These are phyloP conservation scores for Trametes meyenii DNA, from an alignment of 768 basidiomycete genomes.

Conservation along the genomic window DNA sequence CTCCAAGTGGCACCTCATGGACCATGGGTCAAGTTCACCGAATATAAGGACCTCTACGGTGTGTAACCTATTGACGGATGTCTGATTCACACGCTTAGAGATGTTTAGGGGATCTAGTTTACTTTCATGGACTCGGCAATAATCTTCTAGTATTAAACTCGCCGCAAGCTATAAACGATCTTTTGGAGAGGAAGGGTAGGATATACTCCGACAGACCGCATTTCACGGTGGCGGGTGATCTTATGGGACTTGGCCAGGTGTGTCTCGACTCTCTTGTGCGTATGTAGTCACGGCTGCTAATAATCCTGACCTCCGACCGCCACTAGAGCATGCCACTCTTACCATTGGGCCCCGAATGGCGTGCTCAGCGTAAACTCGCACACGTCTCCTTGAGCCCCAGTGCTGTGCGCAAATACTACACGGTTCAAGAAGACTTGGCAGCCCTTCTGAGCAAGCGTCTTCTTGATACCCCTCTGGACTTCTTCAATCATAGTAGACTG, in stretches of 20 bases:
- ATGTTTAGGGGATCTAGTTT: conserved; percentile 34
- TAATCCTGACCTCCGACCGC: not conserved
- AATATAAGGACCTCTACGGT: conserved; percentile 19
- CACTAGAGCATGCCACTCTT: conserved; percentile 33
- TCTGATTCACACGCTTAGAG: not conserved
- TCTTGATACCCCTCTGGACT: conserved; percentile 7
- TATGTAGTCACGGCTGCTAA: not conserved
- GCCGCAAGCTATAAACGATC: conserved; percentile 30
- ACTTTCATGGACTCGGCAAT: conserved; percentile 33
- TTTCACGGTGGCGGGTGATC: conserved; percentile 41
- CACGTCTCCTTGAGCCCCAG: conserved; percentile 34
- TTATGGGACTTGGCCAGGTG: conserved; percentile 34
- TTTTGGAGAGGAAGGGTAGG: conserved; percentile 32
- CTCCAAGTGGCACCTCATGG: conserved; percentile 2
- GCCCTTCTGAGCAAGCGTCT: conserved; percentile 20
- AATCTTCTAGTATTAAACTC: conserved; percentile 36
- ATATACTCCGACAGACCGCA: conserved; percentile 38
- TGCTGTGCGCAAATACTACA: conserved; percentile 37
- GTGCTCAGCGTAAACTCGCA: conserved; percentile 33
- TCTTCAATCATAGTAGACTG: conserved; percentile 16
- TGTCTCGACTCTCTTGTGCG: not conserved
- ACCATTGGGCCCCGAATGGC: conserved; percentile 29
- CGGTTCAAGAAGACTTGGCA: conserved; percentile 34
- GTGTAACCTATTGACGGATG: not conserved
- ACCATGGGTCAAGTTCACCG: conserved; percentile 11